Conservation (phyloP, 106 monocot genomes). For the Dendrobium huoshanense region DNA sequence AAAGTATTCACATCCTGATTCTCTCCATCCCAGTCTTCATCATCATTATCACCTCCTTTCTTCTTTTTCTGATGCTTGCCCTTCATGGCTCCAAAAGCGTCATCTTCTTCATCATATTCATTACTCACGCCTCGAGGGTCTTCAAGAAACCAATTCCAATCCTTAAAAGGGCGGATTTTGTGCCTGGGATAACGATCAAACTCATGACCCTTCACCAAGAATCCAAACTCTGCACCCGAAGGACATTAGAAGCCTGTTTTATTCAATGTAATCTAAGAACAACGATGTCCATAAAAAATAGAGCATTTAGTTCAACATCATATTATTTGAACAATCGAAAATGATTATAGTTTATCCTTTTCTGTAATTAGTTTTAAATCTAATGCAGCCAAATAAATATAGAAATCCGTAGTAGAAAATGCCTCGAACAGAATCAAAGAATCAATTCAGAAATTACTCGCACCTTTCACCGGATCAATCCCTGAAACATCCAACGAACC, state of each 20-base stretch:
- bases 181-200: conserved; percentile 16
- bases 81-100: background rate
- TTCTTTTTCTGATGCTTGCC: conserved; percentile 4
- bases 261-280: background rate
- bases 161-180: conserved; percentile 5
- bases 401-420: conserved; percentile 2
- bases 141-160: conserved; percentile 24
- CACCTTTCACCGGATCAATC: conserved; percentile 19
- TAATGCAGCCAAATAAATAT: too few relatives aligned
- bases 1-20: conserved; percentile 22
- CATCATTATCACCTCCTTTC: conserved; percentile 9
- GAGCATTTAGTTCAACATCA: too few relatives aligned
- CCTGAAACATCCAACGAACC: conserved; percentile 6
- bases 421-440: background rate
- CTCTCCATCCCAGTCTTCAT: conserved; percentile 49
- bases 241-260: background rate
- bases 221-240: conserved; percentile 15
- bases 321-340: too few relatives aligned
- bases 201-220: conserved; percentile 22
- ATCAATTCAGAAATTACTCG: background rate
- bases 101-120: conserved; percentile 11
- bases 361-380: too few relatives aligned
- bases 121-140: conserved; percentile 1
- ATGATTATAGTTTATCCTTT: too few relatives aligned
- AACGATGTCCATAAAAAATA: too few relatives aligned